Base-by-base conservation (phyloP, 2,329 filamentous ascomycete genomes). In the Claviceps purpurea region DNA sequence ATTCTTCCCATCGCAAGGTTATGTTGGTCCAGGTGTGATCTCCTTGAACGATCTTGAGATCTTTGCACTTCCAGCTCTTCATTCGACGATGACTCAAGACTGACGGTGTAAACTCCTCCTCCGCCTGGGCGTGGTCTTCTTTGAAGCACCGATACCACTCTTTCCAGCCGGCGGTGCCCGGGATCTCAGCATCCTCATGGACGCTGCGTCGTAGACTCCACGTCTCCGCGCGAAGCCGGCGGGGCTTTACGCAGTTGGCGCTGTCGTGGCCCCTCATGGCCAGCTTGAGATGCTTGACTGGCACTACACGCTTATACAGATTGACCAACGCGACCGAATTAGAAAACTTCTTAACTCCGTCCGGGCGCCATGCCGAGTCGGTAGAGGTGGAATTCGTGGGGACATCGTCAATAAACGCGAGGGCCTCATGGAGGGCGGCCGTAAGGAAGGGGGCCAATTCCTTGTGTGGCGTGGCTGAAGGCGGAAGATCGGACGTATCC, bases 121-220 rank as follows among this genome's bases (percentile, higher is more conserved):
- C 71, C 0, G 69, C 62, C 49, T 68, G 62, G 4, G 69, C 69
- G 47, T 70, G 63, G 62, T 66, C 65, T 40, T 76, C 70, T 58
- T 81, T 78, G 62, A 88, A 75, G 56, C 72, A 73, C 38, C 64
- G 64, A 40, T 74, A 70, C 62, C 88, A 85, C 64, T 89, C 84
- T 0, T 68, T 69, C 77, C 81, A 87, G 46, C 62, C 70, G 10
- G 82, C 84, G 1, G 81, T 81, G 8, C 78, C 75, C 24, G 60
- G 60, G 41, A 65, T 67, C 18, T 70, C 66, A 5, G 64, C 67
- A 59, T 84, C 74, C 53, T 69, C 68, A 62, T 89, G 85, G 43
- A 77, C 66, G 62, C 80, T 85, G 45, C 74, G 74, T 52, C 85
- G 75, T 42, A 78, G 78, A 50, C 75, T 76, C 85, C 85, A 89